Conservation (phyloP, 257 asterid species). For the Penstemon davidsonii region DNA sequence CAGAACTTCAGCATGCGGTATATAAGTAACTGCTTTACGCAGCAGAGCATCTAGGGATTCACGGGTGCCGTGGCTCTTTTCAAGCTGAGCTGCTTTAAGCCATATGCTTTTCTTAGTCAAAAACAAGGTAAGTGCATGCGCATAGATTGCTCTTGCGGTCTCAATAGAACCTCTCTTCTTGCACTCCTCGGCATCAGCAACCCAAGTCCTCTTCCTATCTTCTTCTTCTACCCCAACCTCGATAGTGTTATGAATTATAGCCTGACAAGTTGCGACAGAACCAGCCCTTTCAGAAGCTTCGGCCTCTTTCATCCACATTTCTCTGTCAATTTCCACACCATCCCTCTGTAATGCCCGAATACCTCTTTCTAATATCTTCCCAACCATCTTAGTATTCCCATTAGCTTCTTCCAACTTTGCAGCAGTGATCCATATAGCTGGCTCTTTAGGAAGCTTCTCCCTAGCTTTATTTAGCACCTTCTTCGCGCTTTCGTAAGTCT, state of each 20-base stretch:
- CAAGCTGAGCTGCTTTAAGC: conserved; percentile 98
- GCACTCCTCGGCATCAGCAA: conserved; percentile 97
- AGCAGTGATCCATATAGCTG: conserved; percentile 89
- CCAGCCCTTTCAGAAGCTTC: conserved; percentile 96
- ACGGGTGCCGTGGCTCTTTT: conserved; percentile 87
- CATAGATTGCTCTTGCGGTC: conserved; percentile 87
- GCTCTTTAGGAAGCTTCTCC: conserved; percentile 79
- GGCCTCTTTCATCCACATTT: conserved; percentile 94
- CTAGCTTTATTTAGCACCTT: conserved; percentile 85
- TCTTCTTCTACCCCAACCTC: conserved; percentile 92
- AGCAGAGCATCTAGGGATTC: conserved; percentile 79
- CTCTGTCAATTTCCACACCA: conserved; percentile 85
- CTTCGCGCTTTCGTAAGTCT: conserved; percentile 75
- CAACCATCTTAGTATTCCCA: conserved; percentile 67
- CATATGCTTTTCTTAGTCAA: conserved; percentile 92
- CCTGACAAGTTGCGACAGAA: conserved; percentile 82
- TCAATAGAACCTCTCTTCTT: conserved; percentile 88
- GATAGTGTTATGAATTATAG: conserved; percentile 72
- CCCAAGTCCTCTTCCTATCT: conserved; percentile 96
- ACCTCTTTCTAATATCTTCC: conserved; percentile 79
- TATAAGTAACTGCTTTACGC: conserved; percentile 83
- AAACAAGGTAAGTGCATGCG: conserved; percentile 76
- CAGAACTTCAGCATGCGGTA: conserved; percentile 84
- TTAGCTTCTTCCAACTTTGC: conserved; percentile 94
- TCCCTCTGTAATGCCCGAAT: conserved; percentile 77